phyloP scores from a whole-genome alignment of 73 alveolate genomes.

The Blepharisma japonicum region DNA sequence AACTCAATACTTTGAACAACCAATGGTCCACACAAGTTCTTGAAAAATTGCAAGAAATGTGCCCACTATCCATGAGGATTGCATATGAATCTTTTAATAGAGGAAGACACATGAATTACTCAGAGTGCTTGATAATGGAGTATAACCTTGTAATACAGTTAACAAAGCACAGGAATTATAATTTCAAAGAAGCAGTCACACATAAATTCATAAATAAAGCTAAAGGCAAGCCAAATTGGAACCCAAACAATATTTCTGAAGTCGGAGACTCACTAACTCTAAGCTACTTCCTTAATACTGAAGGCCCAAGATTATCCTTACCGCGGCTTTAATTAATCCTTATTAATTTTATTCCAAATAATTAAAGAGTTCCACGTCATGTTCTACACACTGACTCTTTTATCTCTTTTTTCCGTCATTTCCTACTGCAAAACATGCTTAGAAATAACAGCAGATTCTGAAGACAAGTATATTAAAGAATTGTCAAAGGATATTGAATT shows the following conservation, averaged over 20 bases:
- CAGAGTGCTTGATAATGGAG: slow-evolving; percentile 78
- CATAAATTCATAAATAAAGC: no score
- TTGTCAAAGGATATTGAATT: not conserved
- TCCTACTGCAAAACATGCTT: not conserved
- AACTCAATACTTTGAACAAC: no score
- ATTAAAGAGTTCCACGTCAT: not conserved
- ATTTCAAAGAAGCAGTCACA: not conserved
- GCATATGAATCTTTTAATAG: slow-evolving; percentile 68
- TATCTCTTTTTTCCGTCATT: not conserved
- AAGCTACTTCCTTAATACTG: no score
- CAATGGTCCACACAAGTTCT: slow-evolving; percentile 36
- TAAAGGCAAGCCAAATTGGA: no score
- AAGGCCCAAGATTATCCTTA: no score
- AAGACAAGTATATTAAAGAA: not conserved
- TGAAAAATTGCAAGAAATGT: slow-evolving; percentile 31
- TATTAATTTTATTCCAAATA: no score
- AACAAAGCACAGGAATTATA: not conserved
- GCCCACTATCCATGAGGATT: slow-evolving; percentile 66
- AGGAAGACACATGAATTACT: slow-evolving; percentile 64
- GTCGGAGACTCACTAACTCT: no score
- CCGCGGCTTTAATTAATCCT: no score
- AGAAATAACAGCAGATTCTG: not conserved
- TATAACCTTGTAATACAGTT: slow-evolving; percentile 31
- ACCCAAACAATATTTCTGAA: no score
- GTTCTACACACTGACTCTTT: not conserved